Evolutionary conservation across 306 rosid species (phyloP).

Genomic region (Cucurbita pepo): DNA sequence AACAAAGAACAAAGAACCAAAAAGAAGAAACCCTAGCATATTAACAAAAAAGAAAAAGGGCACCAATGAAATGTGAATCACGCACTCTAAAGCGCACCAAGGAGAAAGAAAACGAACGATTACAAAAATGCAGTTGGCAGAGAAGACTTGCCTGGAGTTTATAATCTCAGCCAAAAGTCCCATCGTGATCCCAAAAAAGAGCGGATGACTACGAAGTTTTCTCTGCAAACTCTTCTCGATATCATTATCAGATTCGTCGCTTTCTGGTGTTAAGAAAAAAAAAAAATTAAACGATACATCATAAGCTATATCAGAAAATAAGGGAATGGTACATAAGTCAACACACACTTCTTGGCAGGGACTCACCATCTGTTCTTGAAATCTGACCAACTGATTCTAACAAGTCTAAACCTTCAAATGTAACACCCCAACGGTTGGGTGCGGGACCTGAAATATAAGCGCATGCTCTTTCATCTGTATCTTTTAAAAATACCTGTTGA

Average conservation of each 20-base stretch:
- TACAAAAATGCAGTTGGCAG: constrained; percentile 6
- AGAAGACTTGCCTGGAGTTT: constrained; percentile 70
- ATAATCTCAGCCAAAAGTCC: constrained; percentile 90
- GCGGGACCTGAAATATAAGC: constrained; percentile 99
- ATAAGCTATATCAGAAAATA: background rate
- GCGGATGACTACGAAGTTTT: constrained; percentile 60
- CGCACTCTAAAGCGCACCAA: background rate
- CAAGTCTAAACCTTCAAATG: constrained; percentile 63
- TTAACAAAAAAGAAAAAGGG: too few species aligned
- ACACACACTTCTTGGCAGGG: constrained; percentile 1
- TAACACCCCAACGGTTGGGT: constrained; percentile 97
- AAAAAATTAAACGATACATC: background rate
- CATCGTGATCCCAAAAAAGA: constrained; percentile 93
- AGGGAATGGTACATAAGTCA: background rate
- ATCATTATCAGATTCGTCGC: constrained; percentile 19
- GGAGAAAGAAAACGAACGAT: background rate
- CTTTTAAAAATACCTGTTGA: constrained; percentile 74
- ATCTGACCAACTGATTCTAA: constrained; percentile 33
- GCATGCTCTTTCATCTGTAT: constrained; percentile 97
- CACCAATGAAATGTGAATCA: background rate
- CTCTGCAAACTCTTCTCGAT: constrained; percentile 24
- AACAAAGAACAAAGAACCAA: constrained; percentile 1
- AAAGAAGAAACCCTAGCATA: background rate
- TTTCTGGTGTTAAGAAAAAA: constrained; percentile 1
- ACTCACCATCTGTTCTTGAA: constrained; percentile 37